Evolutionary conservation across 805 yeast species (phyloP).

Genomic region (Torulaspora franciscae): DNA sequence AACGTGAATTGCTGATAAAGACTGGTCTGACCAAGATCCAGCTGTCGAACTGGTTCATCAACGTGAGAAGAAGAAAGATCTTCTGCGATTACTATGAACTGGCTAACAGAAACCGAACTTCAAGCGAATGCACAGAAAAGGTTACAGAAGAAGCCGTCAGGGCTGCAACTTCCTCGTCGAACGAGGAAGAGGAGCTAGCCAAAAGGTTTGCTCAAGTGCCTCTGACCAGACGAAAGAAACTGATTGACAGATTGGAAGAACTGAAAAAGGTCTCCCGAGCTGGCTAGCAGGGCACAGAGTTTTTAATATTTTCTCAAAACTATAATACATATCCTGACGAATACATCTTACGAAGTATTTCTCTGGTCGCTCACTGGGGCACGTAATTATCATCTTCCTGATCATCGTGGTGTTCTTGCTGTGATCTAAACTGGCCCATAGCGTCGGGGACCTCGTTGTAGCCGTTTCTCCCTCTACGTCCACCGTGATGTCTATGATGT

Average conservation of each 20-base stretch:
- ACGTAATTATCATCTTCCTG: slow-evolving; percentile 28
- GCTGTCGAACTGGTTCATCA: slow-evolving; percentile 82
- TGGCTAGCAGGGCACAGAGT: not conserved
- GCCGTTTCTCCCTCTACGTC: slow-evolving; percentile 14
- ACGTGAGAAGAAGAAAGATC: slow-evolving; percentile 74
- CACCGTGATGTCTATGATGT: slow-evolving; percentile 6
- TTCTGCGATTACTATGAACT: slow-evolving; percentile 32
- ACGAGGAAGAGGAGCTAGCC: slow-evolving; percentile 23
- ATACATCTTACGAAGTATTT: not conserved
- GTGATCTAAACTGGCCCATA: slow-evolving; percentile 15
- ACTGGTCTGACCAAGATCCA: slow-evolving; percentile 81
- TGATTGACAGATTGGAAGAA: slow-evolving; percentile 35
- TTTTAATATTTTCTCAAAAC: not conserved
- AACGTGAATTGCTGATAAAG: slow-evolving; percentile 57
- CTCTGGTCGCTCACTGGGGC: slow-evolving; percentile 16
- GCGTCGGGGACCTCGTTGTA: slow-evolving; percentile 15
- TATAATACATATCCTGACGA: slow-evolving; percentile 7
- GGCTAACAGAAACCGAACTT: slow-evolving; percentile 13
- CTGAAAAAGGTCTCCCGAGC: slow-evolving; percentile 23
- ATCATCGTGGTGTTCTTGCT: slow-evolving; percentile 11
- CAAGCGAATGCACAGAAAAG: slow-evolving; percentile 8
- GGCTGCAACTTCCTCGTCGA: slow-evolving; percentile 15
- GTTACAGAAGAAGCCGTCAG: slow-evolving; percentile 17
- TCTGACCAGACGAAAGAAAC: slow-evolving; percentile 31
- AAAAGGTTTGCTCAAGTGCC: slow-evolving; percentile 27